Base-by-base conservation (phyloP, 495 filamentous ascomycete species). In the Evansstolkia leycettana region DNA sequence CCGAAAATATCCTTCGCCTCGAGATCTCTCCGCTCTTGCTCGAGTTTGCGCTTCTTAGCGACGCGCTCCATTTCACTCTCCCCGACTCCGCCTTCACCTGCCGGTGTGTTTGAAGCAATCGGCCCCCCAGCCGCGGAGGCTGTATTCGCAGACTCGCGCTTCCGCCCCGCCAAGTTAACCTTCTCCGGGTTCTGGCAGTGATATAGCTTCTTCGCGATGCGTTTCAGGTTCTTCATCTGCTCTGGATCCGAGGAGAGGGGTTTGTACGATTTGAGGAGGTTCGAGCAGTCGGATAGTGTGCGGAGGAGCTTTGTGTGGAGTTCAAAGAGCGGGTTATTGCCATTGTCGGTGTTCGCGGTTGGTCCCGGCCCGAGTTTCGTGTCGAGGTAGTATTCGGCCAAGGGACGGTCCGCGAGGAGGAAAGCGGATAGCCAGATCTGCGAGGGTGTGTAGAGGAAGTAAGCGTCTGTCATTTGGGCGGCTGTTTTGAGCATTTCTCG, bases 371-470 rank as follows among this genome's bases (percentile, higher is more conserved):
- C 62, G 28, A 93, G 70, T 47, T 90, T 93, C 2, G 75, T 67
- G 27, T 72, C 64, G 9, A 96, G 69, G 50, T 92, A 81, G 42
- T 79, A 78, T 43, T 73, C 60, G 1, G 76, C 72, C 10, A 95
- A 62, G 4, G 74, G 78, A 25, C 65, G 61, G 49, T 98, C 90
- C 0, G 76, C 81, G 36, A 88, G 61, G 10, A 76, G 62, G 17
- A 95, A 61, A 0, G 87, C 76, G 0, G 84, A 76, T 13, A 94
- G 67, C 78, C 84, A 87, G 52, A 95, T 90, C 55, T 98, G 90
- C 10, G 82, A 80, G 0, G 90, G 92, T 2, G 92, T 93, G 59
- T 84, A 96, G 48, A 94, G 78, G 64, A 96, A 94, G 60, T 95
- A 95, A 14, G 72, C 86, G 49, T 98, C 90, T 17, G 89, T 89